Base-by-base conservation (phyloP, 306 rosid species). In the Mimosa pudica region DNA sequence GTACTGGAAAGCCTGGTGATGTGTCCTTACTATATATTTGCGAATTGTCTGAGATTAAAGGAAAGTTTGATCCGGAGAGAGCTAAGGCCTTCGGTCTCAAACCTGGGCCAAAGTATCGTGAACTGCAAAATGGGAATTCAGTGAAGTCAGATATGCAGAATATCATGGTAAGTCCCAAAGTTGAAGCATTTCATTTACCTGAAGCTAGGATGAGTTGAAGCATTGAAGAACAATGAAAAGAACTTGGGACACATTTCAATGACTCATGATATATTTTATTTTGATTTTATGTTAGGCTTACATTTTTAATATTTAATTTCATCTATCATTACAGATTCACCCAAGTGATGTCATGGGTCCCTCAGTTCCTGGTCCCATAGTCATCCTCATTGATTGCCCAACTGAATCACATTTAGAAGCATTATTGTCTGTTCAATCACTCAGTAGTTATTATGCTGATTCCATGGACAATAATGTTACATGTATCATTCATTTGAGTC, bases 331-430 rank as follows among this genome's bases (percentile, higher is more conserved):
- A 84, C 86, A 95, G 98, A 90, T 95, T 85, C 87, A 89, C 85
- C 98, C 98, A 84, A 86, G 92, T 84, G 98, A 95, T 89, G 98
- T 95, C 74, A 69, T 95, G 90, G 98, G 75, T 61, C 94, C 98
- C 68, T 92, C 98, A 33, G 83, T 87, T 84, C 97, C 98, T 67
- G 98, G 98, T 77, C 98, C 98, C 49, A 71, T 90, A 82, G 98
- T 95, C 67, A 83, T 95, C n/a, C 89, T 95, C 60, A 94, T 95
- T 2, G 98, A 95, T 79, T 92, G 98, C 85, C 98, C 98, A 11
- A 88, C 96, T 10, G 92, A 86, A 78, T 86, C 92, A 83, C 98
- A 95, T 87, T 77, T 93, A 87, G 88, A 83, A 79, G 85, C 87
- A 73, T 80, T 95, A 75, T 74, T 91, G 79, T 86, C 90, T 32